Percentiles rank a stretch among this genome's conserved stretches.
Evolutionary conservation across 352 stramenopile species (phyloP).

Genomic region (Pythium rishiriense): DNA sequence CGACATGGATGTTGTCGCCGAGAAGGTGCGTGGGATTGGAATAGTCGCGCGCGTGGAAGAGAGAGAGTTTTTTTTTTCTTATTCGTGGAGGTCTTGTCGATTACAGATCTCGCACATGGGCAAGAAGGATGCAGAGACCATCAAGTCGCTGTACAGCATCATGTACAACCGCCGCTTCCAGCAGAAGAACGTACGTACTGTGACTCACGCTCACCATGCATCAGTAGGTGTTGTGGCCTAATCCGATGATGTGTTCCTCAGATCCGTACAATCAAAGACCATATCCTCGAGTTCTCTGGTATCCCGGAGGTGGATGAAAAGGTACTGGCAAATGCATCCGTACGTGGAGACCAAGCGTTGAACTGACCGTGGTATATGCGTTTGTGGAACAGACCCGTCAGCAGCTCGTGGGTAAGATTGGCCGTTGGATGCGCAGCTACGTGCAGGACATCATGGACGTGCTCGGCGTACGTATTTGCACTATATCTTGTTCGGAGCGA

Average conservation of each 20-base stretch:
- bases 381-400: constrained; percentile 46
- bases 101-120: constrained; percentile 63
- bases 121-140: constrained; percentile 72
- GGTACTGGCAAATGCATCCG: constrained; percentile 22
- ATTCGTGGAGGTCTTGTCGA: no score
- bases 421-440: constrained; percentile 70
- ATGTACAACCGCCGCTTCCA: constrained; percentile 82
- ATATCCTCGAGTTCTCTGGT: constrained; percentile 80
- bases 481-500: neutral
- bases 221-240: neutral
- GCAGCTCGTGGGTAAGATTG: constrained; percentile 58
- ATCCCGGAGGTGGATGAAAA: constrained; percentile 63
- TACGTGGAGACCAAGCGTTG: neutral
- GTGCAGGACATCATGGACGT: constrained; percentile 79
- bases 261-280: constrained; percentile 80
- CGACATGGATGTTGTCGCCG: constrained; percentile 57
- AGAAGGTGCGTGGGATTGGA: constrained; percentile 37
- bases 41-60: neutral
- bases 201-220: neutral
- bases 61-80: no score
- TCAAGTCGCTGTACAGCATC: constrained; percentile 80
- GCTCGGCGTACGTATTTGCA: constrained; percentile 45
- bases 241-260: constrained; percentile 19
- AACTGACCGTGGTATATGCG: neutral
- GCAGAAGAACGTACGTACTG: constrained; percentile 69